These are phyloP conservation scores for Microbotryum intermedium DNA, from an alignment of 1,284 basidiomycete species.

Conservation along the genomic window DNA sequence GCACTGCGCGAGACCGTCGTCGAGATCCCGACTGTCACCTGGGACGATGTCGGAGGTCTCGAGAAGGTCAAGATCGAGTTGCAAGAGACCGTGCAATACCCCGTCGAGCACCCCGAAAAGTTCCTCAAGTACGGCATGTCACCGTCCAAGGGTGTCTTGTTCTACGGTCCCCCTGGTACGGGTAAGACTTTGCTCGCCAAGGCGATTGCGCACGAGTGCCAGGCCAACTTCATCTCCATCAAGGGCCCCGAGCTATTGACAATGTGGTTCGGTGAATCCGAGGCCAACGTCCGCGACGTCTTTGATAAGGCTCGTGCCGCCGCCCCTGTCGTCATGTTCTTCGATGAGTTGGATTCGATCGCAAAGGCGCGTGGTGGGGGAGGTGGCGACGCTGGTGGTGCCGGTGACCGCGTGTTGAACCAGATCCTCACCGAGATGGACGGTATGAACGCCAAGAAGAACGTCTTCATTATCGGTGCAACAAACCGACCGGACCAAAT, in stretches of 20 bases:
- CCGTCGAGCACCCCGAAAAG: constrained; percentile 99
- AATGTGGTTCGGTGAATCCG: constrained; percentile 99
- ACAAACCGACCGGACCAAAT: constrained; percentile 99
- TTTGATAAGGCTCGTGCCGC: constrained; percentile 99
- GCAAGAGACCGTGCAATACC: constrained; percentile 98
- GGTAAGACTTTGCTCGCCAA: constrained; percentile 93
- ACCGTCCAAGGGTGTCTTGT: constrained; percentile 95
- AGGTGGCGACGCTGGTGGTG: constrained; percentile 76
- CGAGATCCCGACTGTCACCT: constrained; percentile 90
- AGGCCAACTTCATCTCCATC: constrained; percentile 97
- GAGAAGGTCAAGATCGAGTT: constrained; percentile 99
- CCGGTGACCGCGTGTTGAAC: constrained; percentile 64
- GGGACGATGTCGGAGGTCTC: constrained; percentile 98
- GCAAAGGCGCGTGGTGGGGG: constrained; percentile 85
- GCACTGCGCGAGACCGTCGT: constrained; percentile 93
- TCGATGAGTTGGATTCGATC: constrained; percentile 97
- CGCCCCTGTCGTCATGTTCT: constrained; percentile 99
- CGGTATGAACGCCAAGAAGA: constrained; percentile 99
- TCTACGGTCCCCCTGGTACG: constrained; percentile 94
- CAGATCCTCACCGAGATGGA: constrained; percentile 82
- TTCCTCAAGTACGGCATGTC: constrained; percentile 99
- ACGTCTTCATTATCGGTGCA: constrained; percentile 68
- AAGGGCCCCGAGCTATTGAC: constrained; percentile 88
- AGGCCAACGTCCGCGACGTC: constrained; percentile 97
- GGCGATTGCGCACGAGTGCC: constrained; percentile 98